These are phyloP conservation scores for Lasiodiplodia gonubiensis DNA, from an alignment of 2,329 filamentous ascomycete species.

Conservation along the genomic window DNA sequence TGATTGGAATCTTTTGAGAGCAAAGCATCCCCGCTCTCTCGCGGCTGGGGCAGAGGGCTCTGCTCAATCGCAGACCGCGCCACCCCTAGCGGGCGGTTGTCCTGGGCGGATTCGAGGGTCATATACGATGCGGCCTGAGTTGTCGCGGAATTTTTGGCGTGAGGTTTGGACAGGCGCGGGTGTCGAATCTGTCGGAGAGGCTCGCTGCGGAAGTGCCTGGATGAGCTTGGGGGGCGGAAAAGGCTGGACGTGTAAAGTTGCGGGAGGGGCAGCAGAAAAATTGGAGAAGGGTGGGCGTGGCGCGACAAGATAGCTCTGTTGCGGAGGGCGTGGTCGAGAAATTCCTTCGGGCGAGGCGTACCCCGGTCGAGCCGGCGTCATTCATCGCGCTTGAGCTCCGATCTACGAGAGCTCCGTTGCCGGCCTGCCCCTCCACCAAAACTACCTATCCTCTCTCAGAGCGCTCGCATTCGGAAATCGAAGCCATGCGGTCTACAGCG, in stretches of 20 bases:
- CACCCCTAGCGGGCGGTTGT: slow-evolving; percentile 40
- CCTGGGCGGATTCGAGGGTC: slow-evolving; percentile 43
- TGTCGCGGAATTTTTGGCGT: not conserved
- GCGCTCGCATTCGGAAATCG: not conserved
- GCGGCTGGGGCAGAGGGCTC: slow-evolving; percentile 55
- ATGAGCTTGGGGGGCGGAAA: not conserved
- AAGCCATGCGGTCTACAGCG: slow-evolving; percentile 22
- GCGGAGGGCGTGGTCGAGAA: slow-evolving; percentile 7
- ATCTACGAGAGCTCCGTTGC: slow-evolving; percentile 16
- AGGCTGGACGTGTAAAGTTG: not conserved
- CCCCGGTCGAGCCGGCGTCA: slow-evolving; percentile 17
- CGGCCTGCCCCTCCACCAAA: not conserved
- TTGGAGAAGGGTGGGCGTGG: not conserved
- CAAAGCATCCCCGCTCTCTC: slow-evolving; percentile 65
- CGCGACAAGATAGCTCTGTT: slow-evolving; percentile 8
- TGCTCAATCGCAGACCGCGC: slow-evolving; percentile 37
- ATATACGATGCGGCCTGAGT: slow-evolving; percentile 35
- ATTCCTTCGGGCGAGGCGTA: slow-evolving; percentile 15
- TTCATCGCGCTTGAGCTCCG: slow-evolving; percentile 7
- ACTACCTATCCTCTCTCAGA: not conserved
- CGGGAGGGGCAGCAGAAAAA: not conserved
- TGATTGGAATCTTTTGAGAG: slow-evolving; percentile 53
- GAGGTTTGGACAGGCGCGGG: not conserved
- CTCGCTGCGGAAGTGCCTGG: slow-evolving; percentile 1
- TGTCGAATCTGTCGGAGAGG: not conserved